phyloP scores from a whole-genome alignment of 1,284 basidiomycete species.

The Rhodofomes roseus region DNA sequence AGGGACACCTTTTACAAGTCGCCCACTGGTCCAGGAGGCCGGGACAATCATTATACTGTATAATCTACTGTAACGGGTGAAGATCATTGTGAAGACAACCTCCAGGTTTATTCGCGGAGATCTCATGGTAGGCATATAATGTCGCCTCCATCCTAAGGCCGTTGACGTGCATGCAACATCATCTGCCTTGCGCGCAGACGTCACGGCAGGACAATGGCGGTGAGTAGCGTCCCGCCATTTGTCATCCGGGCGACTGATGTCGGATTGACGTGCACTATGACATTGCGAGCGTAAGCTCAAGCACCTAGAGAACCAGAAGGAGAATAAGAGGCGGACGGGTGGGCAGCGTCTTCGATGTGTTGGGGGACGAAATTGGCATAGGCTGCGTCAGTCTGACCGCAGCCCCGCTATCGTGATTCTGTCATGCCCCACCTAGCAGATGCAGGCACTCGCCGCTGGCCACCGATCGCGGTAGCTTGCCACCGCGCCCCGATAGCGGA shows the following conservation, averaged over 20 bases:
- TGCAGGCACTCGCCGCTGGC: not conserved
- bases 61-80: no score
- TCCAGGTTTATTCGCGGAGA: no score
- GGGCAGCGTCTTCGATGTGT: slow-evolving; percentile 83
- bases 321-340: slow-evolving; percentile 77
- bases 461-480: not conserved
- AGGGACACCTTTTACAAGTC: no score
- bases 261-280: slow-evolving; percentile 34
- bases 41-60: no score
- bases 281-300: slow-evolving; percentile 92
- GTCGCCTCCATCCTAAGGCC: no score
- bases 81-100: no score
- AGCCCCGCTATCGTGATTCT: not conserved
- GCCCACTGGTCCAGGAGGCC: no score
- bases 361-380: slow-evolving; percentile 48
- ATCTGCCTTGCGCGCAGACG: slow-evolving; percentile 88
- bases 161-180: slow-evolving; percentile 89
- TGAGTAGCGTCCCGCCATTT: slow-evolving; percentile 22
- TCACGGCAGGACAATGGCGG: slow-evolving; percentile 94
- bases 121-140: no score
- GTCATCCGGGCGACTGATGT: slow-evolving; percentile 9
- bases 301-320: slow-evolving; percentile 90
- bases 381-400: not conserved
- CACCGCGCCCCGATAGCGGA: not conserved
- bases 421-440: not conserved